Evolutionary conservation across 78 protist species (phyloP), one percentile per base, ranked within the genome.

Genomic region (Dictyostelium intermedium): DNA sequence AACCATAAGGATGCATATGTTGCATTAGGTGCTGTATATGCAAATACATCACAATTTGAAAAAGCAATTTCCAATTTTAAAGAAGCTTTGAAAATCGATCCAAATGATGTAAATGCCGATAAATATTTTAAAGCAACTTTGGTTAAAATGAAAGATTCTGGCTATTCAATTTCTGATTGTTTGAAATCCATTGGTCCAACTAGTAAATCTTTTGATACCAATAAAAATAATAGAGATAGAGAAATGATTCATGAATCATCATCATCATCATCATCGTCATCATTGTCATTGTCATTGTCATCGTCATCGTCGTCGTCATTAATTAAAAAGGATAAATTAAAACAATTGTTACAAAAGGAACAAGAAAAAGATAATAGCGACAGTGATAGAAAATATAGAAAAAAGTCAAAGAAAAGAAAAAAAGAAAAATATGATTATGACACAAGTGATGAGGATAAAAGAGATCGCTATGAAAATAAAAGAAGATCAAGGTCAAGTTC

Each of bases 21-120:
- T 53, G 93, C 93, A 14, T 61, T 76, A 34, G 93, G 93, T 61
- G 93, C 93, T 25, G 85, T 83, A 18, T 78, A 78, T 78, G 93
- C 93, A 16, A 87, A 87, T 47, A 61, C 39, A 10, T 14, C 13
- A 11, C 66, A 37, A 43, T 78, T 37, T 60, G 93, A 78, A 11
- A 53, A 61, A 20, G 93, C 93, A 35, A 30, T 87, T 39, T 13
- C 30, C 6, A 34, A 78, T 43, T 87, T 87, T 78, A 78, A 79
- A 63, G 25, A n/a, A 2, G 85, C 93, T 6, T 32, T 87, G 30
- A 63, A 63, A 37, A 32, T 78, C 9, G 56, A 56, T 27, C 93
- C 93, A 78, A 63, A 79, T 35, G 93, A 87, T 78, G 11, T 5
- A 23, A 87, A 87, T 79, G 93, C 93, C 16, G 61, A 78, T 11